Conservation (phyloP, 208 protist genomes). For the Acanthamoeba divionensis region DNA sequence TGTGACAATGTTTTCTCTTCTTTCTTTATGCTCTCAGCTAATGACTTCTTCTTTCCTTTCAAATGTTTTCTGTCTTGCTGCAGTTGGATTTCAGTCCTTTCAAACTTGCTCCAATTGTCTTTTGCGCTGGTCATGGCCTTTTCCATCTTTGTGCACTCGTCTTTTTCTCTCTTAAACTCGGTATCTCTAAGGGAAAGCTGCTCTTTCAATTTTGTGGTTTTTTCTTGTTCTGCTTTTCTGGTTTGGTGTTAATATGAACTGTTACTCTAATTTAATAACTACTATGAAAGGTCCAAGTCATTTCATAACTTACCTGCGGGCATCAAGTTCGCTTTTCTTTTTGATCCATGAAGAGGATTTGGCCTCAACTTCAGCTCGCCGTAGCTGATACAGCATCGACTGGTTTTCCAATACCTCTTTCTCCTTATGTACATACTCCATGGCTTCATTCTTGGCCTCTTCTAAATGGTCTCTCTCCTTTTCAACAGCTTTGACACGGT, state of each 20-base stretch:
- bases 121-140: slow-evolving; percentile 63
- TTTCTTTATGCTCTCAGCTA: slow-evolving; percentile 83
- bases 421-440: slow-evolving; percentile 91
- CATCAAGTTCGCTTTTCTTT: slow-evolving; percentile 72
- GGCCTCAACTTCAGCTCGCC: neutral
- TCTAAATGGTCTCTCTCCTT: slow-evolving; percentile 89
- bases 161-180: slow-evolving; percentile 65
- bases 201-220: slow-evolving; percentile 80
- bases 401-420: slow-evolving; percentile 89
- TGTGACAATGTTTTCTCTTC: slow-evolving; percentile 83
- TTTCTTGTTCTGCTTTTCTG: slow-evolving; percentile 71
- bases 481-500: slow-evolving; percentile 89
- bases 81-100: slow-evolving; percentile 79
- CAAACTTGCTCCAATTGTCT: slow-evolving; percentile 71
- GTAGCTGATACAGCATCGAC: slow-evolving; percentile 89
- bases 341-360: neutral
- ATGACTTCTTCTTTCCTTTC: slow-evolving; percentile 71
- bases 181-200: slow-evolving; percentile 80
- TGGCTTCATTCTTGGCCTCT: slow-evolving; percentile 89
- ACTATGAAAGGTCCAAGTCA: no score
- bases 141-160: slow-evolving; percentile 37
- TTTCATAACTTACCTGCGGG: no score
- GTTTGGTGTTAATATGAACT: no score
- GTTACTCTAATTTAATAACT: no score
- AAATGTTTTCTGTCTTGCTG: slow-evolving; percentile 76